Conservation (phyloP, 495 filamentous ascomycete genomes). For the Neurospora sp. region DNA sequence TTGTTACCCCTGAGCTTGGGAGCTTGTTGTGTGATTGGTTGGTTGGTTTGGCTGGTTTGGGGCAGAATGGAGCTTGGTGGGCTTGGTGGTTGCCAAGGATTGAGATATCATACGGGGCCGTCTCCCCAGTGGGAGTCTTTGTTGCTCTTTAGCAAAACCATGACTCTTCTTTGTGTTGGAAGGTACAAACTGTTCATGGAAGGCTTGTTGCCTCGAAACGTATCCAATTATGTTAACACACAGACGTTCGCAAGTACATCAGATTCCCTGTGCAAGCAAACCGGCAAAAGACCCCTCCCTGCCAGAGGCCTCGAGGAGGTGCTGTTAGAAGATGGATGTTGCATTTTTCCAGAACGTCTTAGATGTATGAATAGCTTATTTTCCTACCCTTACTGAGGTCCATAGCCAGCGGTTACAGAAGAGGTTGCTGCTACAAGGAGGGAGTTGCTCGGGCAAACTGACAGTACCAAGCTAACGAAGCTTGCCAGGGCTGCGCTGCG, state of each 20-base stretch:
- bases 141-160: background rate
- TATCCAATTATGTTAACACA: background rate
- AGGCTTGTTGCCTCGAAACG: background rate
- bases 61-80: no score
- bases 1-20: background rate
- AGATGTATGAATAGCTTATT: background rate
- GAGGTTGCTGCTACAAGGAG: background rate
- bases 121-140: background rate
- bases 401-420: background rate
- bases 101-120: background rate
- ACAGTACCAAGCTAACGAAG: background rate
- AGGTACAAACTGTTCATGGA: background rate
- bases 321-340: background rate
- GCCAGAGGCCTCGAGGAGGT: background rate
- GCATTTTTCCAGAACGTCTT: no score
- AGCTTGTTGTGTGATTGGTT: background rate
- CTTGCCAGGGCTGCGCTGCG: background rate
- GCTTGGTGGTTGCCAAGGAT: background rate
- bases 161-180: background rate
- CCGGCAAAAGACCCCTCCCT: background rate
- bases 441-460: background rate
- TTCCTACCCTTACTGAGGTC: no score
- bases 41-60: background rate
- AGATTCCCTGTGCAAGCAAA: background rate
- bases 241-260: background rate